These are phyloP conservation scores for Pyricularia sp. DNA, from an alignment of 2,329 filamentous ascomycete genomes.

Conservation along the genomic window DNA sequence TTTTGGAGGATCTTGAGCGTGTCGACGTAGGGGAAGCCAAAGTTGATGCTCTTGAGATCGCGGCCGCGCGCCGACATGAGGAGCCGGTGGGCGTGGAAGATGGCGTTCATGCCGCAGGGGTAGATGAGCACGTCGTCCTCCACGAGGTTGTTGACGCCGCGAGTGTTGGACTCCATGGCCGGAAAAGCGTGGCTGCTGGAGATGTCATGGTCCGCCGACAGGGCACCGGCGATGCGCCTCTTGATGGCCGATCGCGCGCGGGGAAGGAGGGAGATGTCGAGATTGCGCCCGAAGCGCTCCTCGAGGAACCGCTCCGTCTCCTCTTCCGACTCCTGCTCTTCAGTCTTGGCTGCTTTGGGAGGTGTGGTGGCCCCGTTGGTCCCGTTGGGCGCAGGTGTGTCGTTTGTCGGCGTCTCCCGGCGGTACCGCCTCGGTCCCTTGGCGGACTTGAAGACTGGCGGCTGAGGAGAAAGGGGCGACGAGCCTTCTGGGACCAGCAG, in stretches of 20 bases:
- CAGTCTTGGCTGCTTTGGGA: constrained; percentile 6
- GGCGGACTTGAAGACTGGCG: constrained; percentile 24
- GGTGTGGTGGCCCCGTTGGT: constrained; percentile 10
- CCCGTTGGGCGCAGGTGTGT: constrained; percentile 28
- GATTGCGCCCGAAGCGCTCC: constrained; percentile 86
- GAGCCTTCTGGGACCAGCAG: constrained; percentile 30
- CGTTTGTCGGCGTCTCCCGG: constrained; percentile 23
- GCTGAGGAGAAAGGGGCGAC: neutral
- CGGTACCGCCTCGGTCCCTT: constrained; percentile 80
- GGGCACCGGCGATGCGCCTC: constrained; percentile 77
- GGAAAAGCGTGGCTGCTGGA: constrained; percentile 17
- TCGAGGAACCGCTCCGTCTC: constrained; percentile 81
- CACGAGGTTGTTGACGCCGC: constrained; percentile 55
- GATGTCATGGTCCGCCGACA: constrained; percentile 64
- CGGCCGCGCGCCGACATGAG: constrained; percentile 56
- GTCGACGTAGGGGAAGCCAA: constrained; percentile 96
- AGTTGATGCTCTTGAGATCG: constrained; percentile 67
- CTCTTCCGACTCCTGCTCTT: constrained; percentile 20
- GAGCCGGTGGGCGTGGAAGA: constrained; percentile 77
- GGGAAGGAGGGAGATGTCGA: constrained; percentile 68
- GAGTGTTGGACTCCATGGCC: constrained; percentile 36
- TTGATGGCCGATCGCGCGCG: constrained; percentile 81
- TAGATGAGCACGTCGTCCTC: constrained; percentile 87
- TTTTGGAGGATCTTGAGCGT: constrained; percentile 93
- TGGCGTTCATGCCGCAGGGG: constrained; percentile 88